These are phyloP conservation scores for Fusarium sp. DNA, from an alignment of 2,329 filamentous ascomycete species.

Conservation along the genomic window DNA sequence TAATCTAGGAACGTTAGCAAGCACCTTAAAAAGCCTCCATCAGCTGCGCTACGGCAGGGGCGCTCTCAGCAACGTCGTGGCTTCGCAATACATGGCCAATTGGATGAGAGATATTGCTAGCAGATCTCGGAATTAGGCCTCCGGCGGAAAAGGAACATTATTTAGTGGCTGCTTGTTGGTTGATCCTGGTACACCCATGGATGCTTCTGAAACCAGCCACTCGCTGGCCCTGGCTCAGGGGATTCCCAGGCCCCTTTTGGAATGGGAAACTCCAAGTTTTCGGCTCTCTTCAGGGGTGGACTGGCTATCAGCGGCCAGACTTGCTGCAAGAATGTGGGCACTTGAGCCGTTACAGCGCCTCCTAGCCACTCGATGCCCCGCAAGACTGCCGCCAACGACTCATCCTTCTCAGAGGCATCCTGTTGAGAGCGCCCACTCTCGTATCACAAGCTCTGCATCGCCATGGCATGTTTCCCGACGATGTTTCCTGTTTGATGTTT, in stretches of 20 bases:
- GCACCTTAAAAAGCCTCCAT: background rate
- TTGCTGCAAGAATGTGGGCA: constrained; percentile 16
- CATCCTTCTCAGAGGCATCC: constrained; percentile 39
- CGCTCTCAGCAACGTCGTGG: constrained; percentile 27
- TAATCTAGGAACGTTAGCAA: background rate
- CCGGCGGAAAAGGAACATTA: constrained; percentile 15
- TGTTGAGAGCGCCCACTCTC: constrained; percentile 19
- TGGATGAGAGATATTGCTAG: constrained; percentile 30
- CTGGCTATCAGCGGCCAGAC: constrained; percentile 29
- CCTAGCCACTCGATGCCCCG: constrained; percentile 39
- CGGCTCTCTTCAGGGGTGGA: constrained; percentile 27
- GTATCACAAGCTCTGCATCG: constrained; percentile 21
- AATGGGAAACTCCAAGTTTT: constrained; percentile 23
- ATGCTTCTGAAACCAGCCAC: constrained; percentile 45
- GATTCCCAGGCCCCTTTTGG: constrained; percentile 23
- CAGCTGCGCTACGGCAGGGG: constrained; percentile 25
- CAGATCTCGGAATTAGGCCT: constrained; percentile 39
- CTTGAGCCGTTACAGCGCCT: constrained; percentile 25
- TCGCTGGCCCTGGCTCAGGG: constrained; percentile 30
- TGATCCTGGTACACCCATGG: constrained; percentile 17
- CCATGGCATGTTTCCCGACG: constrained; percentile 16
- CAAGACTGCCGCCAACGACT: constrained; percentile 33
- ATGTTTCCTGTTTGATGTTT: constrained; percentile 35
- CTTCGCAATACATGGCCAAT: constrained; percentile 32
- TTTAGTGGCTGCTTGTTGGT: constrained; percentile 36